Evolutionary conservation across 2,329 filamentous ascomycete genomes (phyloP), one percentile per base, ranked within the genome.

Genomic region (Ophiostoma ips): DNA sequence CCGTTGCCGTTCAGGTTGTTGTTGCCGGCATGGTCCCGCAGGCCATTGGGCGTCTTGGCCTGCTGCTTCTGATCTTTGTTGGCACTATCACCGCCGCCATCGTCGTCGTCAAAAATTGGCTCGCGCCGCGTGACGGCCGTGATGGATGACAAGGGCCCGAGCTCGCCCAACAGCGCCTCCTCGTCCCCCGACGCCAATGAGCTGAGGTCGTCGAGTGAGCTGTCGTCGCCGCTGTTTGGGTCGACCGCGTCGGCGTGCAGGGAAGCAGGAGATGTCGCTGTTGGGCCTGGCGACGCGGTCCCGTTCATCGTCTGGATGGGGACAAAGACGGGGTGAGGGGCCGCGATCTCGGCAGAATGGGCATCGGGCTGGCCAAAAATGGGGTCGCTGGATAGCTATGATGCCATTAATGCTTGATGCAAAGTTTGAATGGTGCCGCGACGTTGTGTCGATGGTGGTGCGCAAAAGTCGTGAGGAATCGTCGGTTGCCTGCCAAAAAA

Each of bases 351-450:
- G 63, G 67, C 68, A 71, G 69, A 68, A 67, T 62, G 68, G 64
- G 72, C 77, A 81, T 81, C 71, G 75, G 76, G 65, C 59, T 64
- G 53, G 64, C 60, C 64, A 63, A 75, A 76, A 77, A 66, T 64
- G 67, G 68, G 61, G 71, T 81, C 77, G 71, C 71, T 64, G 59
- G 64, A 72, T 68, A 65, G 60, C 63, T 68, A 66, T 58, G 56
- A 59, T 59, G 66, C 70, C 63, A 69, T 59, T 60, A 64, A 69
- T 63, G 68, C 60, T 64, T 61, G 59, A 62, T 64, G 63, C 62
- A 67, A n/a, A 68, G 58, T 79, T 68, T 77, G 69, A 63, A 64
- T 72, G 76, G 78, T 68, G 63, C 72, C 69, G 72, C 68, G 65
- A 60, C 61, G 65, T 66, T 69, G 63, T 66, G 65, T 63, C 65